A percentile compares a stretch with the other conserved stretches of the same genome.
These are phyloP conservation scores for Cylindrotheca closterium DNA, from an alignment of 108 stramenopile genomes.

Conservation along the genomic window DNA sequence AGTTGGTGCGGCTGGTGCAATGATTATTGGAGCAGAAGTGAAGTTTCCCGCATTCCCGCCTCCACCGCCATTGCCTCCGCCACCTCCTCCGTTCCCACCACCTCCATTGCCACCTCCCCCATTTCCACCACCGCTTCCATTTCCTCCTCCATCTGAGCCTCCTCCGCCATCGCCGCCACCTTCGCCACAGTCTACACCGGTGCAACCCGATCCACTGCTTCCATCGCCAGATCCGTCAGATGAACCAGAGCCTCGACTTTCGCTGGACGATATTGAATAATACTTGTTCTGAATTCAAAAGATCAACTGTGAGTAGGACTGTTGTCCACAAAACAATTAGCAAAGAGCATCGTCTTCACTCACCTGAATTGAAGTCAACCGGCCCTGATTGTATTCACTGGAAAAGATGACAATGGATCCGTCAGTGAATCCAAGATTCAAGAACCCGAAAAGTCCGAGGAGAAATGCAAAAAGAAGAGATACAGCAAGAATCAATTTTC, in stretches of 20 bases:
- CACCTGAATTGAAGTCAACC: slow-evolving; percentile 3
- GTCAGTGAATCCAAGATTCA: slow-evolving; percentile 4
- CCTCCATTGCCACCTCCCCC: not conserved
- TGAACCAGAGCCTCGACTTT: too few relatives aligned
- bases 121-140: not conserved
- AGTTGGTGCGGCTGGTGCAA: too few relatives aligned
- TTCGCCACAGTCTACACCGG: too few relatives aligned
- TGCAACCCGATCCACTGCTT: too few relatives aligned
- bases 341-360: not conserved
- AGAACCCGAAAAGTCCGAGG: slow-evolving; percentile 4
- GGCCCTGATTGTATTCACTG: slow-evolving; percentile 10
- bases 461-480: not conserved
- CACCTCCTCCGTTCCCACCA: not conserved
- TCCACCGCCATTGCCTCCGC: not conserved
- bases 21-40: too few relatives aligned
- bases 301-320: not conserved
- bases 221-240: too few relatives aligned
- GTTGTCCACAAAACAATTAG: not conserved
- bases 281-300: too few relatives aligned
- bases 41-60: not conserved
- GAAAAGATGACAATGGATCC: slow-evolving; percentile 11
- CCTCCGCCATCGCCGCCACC: not conserved
- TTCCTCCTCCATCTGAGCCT: not conserved
- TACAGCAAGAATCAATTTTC: not conserved
- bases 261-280: not conserved